A percentile compares a stretch with the other conserved stretches of the same genome.
Evolutionary conservation across 306 rosid species (phyloP).

Genomic region (Ormosia emarginata): DNA sequence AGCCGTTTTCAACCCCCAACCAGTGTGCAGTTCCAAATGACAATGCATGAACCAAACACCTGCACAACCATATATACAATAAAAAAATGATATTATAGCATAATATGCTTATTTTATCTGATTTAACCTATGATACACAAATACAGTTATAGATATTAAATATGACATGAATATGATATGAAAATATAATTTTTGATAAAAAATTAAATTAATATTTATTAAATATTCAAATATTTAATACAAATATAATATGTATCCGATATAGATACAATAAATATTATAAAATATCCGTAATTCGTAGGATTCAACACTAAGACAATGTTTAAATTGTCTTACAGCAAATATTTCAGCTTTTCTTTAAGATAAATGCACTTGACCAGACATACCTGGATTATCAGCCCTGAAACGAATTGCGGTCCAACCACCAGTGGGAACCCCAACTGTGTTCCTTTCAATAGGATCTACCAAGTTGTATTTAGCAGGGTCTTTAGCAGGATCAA

Average conservation of each 20-base stretch:
- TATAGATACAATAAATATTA: too few relatives aligned
- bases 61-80: slow-evolving; percentile 17
- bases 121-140: too few relatives aligned
- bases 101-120: neutral
- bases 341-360: neutral
- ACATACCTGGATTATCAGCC: slow-evolving; percentile 86
- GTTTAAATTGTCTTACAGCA: neutral
- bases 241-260: too few relatives aligned
- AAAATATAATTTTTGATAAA: too few relatives aligned
- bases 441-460: slow-evolving; percentile 84
- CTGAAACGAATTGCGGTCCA: slow-evolving; percentile 82
- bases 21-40: slow-evolving; percentile 85
- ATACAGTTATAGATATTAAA: too few relatives aligned
- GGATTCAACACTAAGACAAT: neutral
- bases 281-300: too few relatives aligned
- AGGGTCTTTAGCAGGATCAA: slow-evolving; percentile 69
- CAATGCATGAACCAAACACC: slow-evolving; percentile 96
- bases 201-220: too few relatives aligned
- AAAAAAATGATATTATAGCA: neutral
- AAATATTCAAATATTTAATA: too few relatives aligned
- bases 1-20: slow-evolving; percentile 91
- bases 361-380: neutral
- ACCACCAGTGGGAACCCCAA: slow-evolving; percentile 90
- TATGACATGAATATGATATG: too few relatives aligned
- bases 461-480: slow-evolving; percentile 69